Evolutionary conservation across 2,329 filamentous ascomycete species (phyloP), one percentile per base, ranked within the genome.

Genomic region (Fusarium sp.): DNA sequence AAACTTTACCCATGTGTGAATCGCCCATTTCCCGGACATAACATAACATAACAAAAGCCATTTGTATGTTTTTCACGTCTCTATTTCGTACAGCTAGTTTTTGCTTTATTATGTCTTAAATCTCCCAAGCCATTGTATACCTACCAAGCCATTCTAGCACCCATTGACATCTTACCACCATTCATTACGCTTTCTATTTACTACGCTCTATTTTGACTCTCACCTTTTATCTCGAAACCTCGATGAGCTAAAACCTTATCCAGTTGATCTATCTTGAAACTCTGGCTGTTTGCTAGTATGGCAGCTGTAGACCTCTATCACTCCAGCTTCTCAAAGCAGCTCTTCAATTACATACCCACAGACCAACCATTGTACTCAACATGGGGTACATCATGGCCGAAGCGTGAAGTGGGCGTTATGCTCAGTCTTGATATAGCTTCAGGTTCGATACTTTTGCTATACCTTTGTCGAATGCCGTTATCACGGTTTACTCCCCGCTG

Each of bases 401-500:
- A 32, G 3, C 64, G 46, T 2, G 75, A 77, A 47, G 47, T 44
- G n/a, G 43, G 46, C 33, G 67, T 80, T 19, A 60, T 75, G 19
- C 74, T 78, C 40, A 44, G 60, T 10, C 59, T 80, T 23, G 60
- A 79, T 9, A 60, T 57, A 4, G 33, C 78, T 9, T 81, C 83
- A 9, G 50, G 83, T 15, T 72, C 79, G 12, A 74, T 78, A 9
- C 56, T 79, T 28, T 64, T 81, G 23, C 57, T 83, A 21, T 80
- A 82, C 59, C 33, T 82, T 30, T 63, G 56, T 64, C 77, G 71
- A 12, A 60, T 72, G 8, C 75, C 71, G 6, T 62, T 83, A 10
- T 67, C 75, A 5, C 77, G 78, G 7, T 67, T 71, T 6, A 77
- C 82, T 3, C 85, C 86, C 0, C 78, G 75, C 47, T 87, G 85